Evolutionary conservation across 345 rosid species (phyloP).

Genomic region (Populus nigra): DNA sequence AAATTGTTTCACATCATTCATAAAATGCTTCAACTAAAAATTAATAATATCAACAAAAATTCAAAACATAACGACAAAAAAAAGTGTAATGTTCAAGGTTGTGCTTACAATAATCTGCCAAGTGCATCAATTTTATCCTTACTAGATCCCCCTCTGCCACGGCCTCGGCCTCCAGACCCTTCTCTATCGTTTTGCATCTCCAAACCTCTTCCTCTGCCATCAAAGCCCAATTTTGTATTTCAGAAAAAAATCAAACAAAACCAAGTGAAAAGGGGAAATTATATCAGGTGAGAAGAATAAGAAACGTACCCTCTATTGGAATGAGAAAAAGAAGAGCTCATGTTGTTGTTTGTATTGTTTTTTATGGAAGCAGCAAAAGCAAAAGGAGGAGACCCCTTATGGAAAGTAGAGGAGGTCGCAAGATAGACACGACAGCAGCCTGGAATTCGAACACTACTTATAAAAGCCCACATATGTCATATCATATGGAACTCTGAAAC

Average conservation of each 20-base stretch:
- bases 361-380: not conserved
- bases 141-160: constrained; percentile 37
- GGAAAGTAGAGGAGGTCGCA: not conserved
- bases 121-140: constrained; percentile 74
- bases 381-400: not conserved
- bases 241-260: not conserved
- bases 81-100: not conserved
- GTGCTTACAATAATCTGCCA: constrained; percentile 82
- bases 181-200: constrained; percentile 41
- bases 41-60: not conserved
- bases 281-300: not conserved
- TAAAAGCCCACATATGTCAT: not conserved
- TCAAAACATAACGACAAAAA: not conserved
- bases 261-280: too few relatives aligned
- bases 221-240: not conserved
- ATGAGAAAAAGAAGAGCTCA: constrained; percentile 19
- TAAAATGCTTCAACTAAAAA: not conserved
- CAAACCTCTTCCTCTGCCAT: constrained; percentile 40
- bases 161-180: constrained; percentile 47
- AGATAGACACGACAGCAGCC: not conserved
- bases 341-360: not conserved
- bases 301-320: constrained; percentile 8
- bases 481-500: not conserved
- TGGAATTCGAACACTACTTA: constrained; percentile 1
- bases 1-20: not conserved